A percentile compares a stretch with the other conserved stretches of the same genome.
Evolutionary conservation across 805 yeast genomes (phyloP).

Genomic region (Lipomyces lipofer): DNA sequence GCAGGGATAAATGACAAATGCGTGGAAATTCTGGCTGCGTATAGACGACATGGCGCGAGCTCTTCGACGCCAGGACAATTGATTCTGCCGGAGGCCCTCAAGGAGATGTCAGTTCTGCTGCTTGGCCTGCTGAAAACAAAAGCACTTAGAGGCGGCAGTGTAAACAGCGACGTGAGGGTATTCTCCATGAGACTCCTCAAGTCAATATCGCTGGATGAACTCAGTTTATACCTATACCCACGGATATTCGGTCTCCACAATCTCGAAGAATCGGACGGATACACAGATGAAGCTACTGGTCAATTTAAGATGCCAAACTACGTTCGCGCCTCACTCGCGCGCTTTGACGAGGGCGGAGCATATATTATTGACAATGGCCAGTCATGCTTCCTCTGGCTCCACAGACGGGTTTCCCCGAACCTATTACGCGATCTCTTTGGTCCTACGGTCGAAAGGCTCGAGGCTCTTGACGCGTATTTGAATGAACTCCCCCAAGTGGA

Average conservation of each 20-base stretch:
- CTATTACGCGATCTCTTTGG: conserved; percentile 78
- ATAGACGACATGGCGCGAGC: conserved; percentile 49
- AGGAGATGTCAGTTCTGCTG: conserved; percentile 65
- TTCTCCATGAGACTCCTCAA: conserved; percentile 54
- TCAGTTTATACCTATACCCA: conserved; percentile 75
- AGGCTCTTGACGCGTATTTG: conserved; percentile 50
- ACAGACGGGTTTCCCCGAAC: conserved; percentile 63
- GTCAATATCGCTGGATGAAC: conserved; percentile 54
- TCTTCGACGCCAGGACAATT: conserved; percentile 57
- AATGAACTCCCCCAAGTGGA: conserved; percentile 69
- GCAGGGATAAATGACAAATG: conserved; percentile 55
- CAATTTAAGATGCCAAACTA: conserved; percentile 53
- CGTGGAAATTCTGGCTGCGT: conserved; percentile 58
- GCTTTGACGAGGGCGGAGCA: conserved; percentile 66
- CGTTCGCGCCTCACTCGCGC: conserved; percentile 47
- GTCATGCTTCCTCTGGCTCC: conserved; percentile 61
- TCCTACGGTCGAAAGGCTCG: conserved; percentile 44
- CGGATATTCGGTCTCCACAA: conserved; percentile 72
- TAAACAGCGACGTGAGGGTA: conserved; percentile 65
- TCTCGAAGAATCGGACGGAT: conserved; percentile 58
- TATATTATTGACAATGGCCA: conserved; percentile 74
- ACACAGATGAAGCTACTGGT: conserved; percentile 39
- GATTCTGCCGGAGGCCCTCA: conserved; percentile 77
- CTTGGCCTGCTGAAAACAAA: conserved; percentile 69
- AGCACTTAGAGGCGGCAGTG: conserved; percentile 55